Percentiles rank a stretch among this genome's conserved stretches.
Conservation (phyloP, 1,284 basidiomycete species). For the Trichosporon sp. region DNA sequence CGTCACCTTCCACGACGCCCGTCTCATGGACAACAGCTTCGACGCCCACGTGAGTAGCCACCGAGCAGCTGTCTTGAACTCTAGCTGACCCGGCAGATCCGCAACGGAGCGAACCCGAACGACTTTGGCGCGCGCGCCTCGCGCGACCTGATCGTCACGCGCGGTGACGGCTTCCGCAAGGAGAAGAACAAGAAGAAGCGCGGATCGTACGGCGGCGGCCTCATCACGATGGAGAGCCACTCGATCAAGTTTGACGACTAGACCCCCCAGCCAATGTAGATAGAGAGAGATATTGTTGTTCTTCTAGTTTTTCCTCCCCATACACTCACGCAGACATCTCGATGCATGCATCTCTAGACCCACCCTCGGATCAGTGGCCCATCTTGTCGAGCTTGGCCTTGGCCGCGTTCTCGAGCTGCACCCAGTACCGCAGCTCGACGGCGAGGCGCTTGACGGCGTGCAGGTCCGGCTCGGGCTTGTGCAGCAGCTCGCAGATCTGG, state of each 20-base stretch:
- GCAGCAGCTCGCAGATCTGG: slow-evolving; percentile 51
- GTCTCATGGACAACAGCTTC: slow-evolving; percentile 77
- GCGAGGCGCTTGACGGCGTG: slow-evolving; percentile 58
- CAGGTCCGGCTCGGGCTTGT: slow-evolving; percentile 56
- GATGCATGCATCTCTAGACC: neutral
- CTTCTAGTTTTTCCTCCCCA: slow-evolving; percentile 1
- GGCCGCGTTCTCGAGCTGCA: slow-evolving; percentile 67
- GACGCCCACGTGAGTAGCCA: slow-evolving; percentile 64
- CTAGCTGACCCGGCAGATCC: slow-evolving; percentile 53
- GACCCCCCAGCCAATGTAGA: neutral
- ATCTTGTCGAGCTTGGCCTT: slow-evolving; percentile 41
- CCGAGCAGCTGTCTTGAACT: neutral
- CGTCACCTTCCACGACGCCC: slow-evolving; percentile 57
- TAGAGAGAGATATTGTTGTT: slow-evolving; percentile 5
- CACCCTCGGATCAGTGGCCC: neutral
- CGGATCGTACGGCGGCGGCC: slow-evolving; percentile 84
- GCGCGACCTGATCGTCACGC: slow-evolving; percentile 83
- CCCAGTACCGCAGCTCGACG: slow-evolving; percentile 70
- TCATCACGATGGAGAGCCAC: slow-evolving; percentile 80
- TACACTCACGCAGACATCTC: neutral
- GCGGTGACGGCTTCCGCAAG: slow-evolving; percentile 91
- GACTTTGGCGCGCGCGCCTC: slow-evolving; percentile 88
- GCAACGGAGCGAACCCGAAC: slow-evolving; percentile 52
- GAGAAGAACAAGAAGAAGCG: slow-evolving; percentile 99
- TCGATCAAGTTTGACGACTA: slow-evolving; percentile 71